Evolutionary conservation across 441 rosid genomes (phyloP).

Genomic region (Pelargonium myrrhifolium): DNA sequence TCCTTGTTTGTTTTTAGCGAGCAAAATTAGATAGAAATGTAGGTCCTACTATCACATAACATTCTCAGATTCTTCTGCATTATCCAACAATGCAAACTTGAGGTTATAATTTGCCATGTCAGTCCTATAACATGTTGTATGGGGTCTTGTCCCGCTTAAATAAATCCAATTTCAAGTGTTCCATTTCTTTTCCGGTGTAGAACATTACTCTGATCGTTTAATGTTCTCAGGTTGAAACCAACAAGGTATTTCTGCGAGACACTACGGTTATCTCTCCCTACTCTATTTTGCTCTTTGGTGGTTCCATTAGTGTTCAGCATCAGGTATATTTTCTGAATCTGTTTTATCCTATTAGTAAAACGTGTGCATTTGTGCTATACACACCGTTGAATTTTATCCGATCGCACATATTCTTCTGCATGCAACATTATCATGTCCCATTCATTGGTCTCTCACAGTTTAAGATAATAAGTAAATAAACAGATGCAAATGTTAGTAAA

Average conservation of each 20-base stretch:
- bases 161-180: neutral
- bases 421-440: neutral
- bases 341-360: neutral
- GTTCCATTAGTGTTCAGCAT: constrained; percentile 75
- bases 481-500: neutral
- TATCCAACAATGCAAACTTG: neutral
- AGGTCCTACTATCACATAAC: neutral
- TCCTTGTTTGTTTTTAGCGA: neutral
- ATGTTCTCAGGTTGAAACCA: constrained; percentile 67
- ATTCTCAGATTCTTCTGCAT: neutral
- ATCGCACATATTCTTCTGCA: neutral
- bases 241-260: constrained; percentile 73
- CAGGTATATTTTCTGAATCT: constrained; percentile 43
- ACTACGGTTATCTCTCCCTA: constrained; percentile 80
- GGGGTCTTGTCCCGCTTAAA: neutral
- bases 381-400: neutral
- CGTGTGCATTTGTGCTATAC: neutral
- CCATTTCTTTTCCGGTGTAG: neutral
- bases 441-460: neutral
- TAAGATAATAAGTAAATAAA: neutral
- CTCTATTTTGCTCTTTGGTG: constrained; percentile 82
- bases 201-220: constrained; percentile 3
- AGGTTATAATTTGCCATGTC: neutral
- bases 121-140: neutral
- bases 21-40: neutral